Conservation (phyloP, 2,329 filamentous ascomycete species). For the Hypoxylon sp. region DNA sequence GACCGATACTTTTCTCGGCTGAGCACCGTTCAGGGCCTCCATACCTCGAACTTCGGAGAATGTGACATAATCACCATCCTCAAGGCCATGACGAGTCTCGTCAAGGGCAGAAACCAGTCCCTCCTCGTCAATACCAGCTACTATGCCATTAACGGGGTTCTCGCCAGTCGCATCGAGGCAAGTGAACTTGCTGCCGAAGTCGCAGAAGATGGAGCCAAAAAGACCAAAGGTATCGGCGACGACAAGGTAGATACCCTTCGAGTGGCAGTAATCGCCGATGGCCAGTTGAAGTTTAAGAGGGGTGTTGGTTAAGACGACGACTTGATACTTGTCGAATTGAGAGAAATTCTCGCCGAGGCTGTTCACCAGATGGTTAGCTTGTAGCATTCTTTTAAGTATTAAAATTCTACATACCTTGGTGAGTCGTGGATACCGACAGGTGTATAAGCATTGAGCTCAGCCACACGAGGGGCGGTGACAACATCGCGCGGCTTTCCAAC, state of each 20-base stretch:
- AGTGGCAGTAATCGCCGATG: conserved; percentile 93
- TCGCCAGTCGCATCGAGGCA: conserved; percentile 93
- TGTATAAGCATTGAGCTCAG: conserved; percentile 96
- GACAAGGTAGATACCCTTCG: conserved; percentile 92
- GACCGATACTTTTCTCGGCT: conserved; percentile 90
- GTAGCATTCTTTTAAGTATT: conserved; percentile 8
- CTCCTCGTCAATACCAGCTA: conserved; percentile 90
- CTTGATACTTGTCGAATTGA: conserved; percentile 91
- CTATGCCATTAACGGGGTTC: conserved; percentile 86
- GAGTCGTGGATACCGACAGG: conserved; percentile 84
- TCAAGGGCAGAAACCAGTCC: conserved; percentile 94
- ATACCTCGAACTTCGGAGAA: conserved; percentile 95
- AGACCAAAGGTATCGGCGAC: conserved; percentile 91
- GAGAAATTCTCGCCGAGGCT: conserved; percentile 82
- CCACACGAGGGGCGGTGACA: conserved; percentile 88
- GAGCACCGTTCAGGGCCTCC: conserved; percentile 85
- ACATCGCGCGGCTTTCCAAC: conserved; percentile 92
- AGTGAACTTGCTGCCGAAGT: conserved; percentile 95
- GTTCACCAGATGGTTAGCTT: conserved; percentile 49
- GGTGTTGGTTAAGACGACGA: conserved; percentile 90
- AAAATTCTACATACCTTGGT: conserved; percentile 60
- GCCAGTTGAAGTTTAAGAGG: conserved; percentile 83
- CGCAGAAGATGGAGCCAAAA: conserved; percentile 96
- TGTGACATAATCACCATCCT: conserved; percentile 96
- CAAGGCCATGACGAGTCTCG: conserved; percentile 93